Base-by-base conservation (phyloP, 2,329 filamentous ascomycete species). In the Exophiala lecanii-corni region DNA sequence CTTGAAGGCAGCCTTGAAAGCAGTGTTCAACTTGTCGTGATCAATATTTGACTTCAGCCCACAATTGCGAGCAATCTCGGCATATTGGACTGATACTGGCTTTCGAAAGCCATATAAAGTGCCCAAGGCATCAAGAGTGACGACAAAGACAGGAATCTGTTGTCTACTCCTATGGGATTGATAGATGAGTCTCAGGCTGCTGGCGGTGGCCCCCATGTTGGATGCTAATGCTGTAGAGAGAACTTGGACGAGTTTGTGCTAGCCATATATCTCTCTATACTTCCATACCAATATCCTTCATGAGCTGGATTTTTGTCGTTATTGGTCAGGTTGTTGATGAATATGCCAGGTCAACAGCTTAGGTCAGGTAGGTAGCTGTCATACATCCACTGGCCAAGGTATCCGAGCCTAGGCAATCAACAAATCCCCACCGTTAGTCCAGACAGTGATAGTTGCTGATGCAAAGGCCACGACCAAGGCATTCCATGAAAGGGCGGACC, bases 51-150 rank as follows among this genome's bases (percentile, higher is more conserved):
- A 40, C 10, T 35, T 40, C n/a, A 70, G 49, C 13, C 64, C 60
- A 50, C 62, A 66, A 41, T 57, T 41, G 44, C 61, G 57, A 10
- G 67, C 68, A 36, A 61, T 55, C 9, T 61, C 50, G 18, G 63
- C 56, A 55, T 72, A 72, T 50, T 69, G 65, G 5, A 59, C 54
- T 5, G 62, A 56, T 21, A 71, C 54, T 2, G 68, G 61, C 3
- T 54, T 50, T 43, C 62, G 62, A 1, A 69, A 68, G 38, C 64
- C 52, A 52, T 70, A 71, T 36, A 72, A 48, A 2, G 69, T 72
- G 16, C 61, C 63, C 43, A 71, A 68, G 23, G 68, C 68, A 54
- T 72, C 69, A 30, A 71, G 55, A 23, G 68, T 70, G 15, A 71
- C 57, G 23, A 71, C 62, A 18, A 71, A 39, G 15, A 38, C 34